Conservation (phyloP, 2,329 filamentous ascomycete genomes). For the Alternaria dauci region DNA sequence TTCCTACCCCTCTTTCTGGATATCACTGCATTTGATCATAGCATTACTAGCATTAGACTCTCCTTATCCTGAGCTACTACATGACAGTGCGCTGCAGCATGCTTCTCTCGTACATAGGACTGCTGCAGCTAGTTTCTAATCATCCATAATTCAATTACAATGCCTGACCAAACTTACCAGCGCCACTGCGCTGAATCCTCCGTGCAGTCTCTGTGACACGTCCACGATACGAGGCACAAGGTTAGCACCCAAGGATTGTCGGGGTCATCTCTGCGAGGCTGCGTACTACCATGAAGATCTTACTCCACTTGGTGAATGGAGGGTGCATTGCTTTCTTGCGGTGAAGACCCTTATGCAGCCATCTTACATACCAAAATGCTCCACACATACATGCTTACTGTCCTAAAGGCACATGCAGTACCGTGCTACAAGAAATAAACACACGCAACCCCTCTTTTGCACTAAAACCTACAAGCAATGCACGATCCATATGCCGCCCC, state of each 20-base stretch:
- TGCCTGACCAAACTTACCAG: background rate
- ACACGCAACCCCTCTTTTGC: background rate
- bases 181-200: background rate
- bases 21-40: background rate
- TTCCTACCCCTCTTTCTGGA: background rate
- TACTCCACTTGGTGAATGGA: background rate
- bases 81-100: background rate
- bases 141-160: background rate
- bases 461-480: background rate
- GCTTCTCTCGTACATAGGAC: background rate
- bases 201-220: background rate
- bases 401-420: background rate
- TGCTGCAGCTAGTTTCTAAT: background rate
- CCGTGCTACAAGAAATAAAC: background rate
- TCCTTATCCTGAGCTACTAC: background rate
- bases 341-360: background rate
- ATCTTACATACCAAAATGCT: background rate
- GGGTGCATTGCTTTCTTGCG: slow-evolving; percentile 3
- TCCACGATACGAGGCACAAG: background rate
- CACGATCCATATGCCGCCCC: background rate
- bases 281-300: background rate
- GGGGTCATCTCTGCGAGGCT: background rate
- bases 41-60: background rate
- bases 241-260: background rate
- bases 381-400: background rate